A percentile compares a stretch with the other conserved stretches of the same genome.
These are phyloP conservation scores for Hansfordia pulvinata DNA, from an alignment of 2,329 filamentous ascomycete species.

Conservation along the genomic window DNA sequence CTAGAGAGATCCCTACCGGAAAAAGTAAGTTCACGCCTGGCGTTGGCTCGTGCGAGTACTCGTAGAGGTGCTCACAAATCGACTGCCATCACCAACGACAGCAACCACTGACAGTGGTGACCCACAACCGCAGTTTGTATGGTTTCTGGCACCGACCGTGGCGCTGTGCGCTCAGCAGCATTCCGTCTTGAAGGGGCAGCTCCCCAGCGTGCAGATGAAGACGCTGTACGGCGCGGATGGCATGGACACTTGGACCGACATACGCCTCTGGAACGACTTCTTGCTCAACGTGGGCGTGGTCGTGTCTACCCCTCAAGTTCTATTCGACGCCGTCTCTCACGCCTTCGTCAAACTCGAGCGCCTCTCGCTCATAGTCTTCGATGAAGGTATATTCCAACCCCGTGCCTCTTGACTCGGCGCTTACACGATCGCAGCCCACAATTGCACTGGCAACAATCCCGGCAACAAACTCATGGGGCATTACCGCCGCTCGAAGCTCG, in stretches of 20 bases:
- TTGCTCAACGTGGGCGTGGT: constrained; percentile 56
- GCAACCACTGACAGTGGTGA: no score
- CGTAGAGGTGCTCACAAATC: no score
- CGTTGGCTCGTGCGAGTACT: no score
- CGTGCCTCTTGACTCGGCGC: constrained; percentile 4
- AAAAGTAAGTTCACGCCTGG: constrained; percentile 30
- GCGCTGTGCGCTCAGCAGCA: constrained; percentile 54
- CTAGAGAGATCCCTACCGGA: constrained; percentile 35
- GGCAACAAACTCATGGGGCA: constrained; percentile 60
- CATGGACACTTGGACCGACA: constrained; percentile 59
- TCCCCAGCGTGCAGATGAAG: constrained; percentile 43
- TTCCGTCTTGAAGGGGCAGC: constrained; percentile 42
- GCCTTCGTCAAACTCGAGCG: constrained; percentile 54
- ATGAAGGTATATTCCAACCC: constrained; percentile 50
- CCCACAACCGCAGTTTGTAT: no score
- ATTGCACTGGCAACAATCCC: constrained; percentile 51
- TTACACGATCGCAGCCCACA: constrained; percentile 44
- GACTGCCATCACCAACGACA: no score
- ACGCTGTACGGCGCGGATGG: constrained; percentile 55
- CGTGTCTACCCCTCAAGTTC: constrained; percentile 63
- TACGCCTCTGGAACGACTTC: constrained; percentile 52
- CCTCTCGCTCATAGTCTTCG: constrained; percentile 62
- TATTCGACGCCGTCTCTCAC: constrained; percentile 61
- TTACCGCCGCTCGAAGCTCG: constrained; percentile 40
- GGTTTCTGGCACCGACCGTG: constrained; percentile 63